Evolutionary conservation across 2,329 filamentous ascomycete species (phyloP), one percentile per base, ranked within the genome.

Genomic region (Lachnellula willkommii): DNA sequence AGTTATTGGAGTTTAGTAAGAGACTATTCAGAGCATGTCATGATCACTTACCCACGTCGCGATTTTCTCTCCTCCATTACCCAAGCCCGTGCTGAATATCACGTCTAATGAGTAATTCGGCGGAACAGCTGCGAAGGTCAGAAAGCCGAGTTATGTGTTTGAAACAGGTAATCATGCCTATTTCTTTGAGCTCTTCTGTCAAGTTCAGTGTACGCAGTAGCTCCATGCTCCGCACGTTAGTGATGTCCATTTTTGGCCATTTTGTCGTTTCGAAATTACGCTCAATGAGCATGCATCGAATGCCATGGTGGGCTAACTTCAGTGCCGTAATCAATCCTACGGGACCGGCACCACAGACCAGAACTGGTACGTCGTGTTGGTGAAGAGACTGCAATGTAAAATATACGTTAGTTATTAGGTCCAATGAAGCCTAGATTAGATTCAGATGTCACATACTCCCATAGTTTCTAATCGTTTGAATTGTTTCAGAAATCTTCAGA

Each of bases 181-280:
- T 5, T 35, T 50, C 52, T 32, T 65, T 59, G n/a, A 66, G 60
- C 15, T 60, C 61, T 24, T 70, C 63, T 1, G 65, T 65, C 12
- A 72, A 40, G 1, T 68, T 69, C 11, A 72, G 51, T 14, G 60
- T 53, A 2, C 62, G 60, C 7, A 71, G 64, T 1, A 73, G 46
- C 53, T 73, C 72, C 71, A 74, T 73, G 12, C 61, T 65, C 1
- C 71, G 65, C 14, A 50, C 60, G 54, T 73, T 74, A 1, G 69
- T 72, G 8, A 69, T 42, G 50, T 73, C 71, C 71, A 73, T 72
- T 57, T 74, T 74, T 0, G 72, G 71, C 69, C 70, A 73, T 60
- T 64, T 35, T 26, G 67, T 72, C 9, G 66, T 70, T 22, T 61
- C 50, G 4, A 59, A 12, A 51, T 68, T 68, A 12, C 59, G 56